These are phyloP conservation scores for Trichomonascaceae sp. DNA, from an alignment of 1,139 yeast genomes.

Conservation along the genomic window DNA sequence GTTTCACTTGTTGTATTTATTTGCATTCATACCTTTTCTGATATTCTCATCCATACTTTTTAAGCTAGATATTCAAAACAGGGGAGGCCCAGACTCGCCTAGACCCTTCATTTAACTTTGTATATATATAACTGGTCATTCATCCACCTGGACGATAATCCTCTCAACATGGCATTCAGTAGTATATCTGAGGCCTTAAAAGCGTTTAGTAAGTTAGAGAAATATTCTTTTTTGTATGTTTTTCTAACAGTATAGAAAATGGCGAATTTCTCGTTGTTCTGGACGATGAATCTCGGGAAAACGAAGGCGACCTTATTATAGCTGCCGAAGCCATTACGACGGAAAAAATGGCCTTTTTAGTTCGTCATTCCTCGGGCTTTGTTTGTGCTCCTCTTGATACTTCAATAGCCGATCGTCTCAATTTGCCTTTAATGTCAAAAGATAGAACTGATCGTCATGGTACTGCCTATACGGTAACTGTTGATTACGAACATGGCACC, in stretches of 20 bases:
- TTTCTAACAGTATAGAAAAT: slow-evolving; percentile 35
- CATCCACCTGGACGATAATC: background rate
- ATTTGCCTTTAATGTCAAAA: slow-evolving; percentile 72
- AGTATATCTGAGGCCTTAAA: slow-evolving; percentile 68
- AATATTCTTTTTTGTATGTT: background rate
- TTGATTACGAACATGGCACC: slow-evolving; percentile 73
- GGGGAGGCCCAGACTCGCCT: background rate
- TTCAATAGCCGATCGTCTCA: slow-evolving; percentile 70
- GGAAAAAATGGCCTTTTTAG: slow-evolving; percentile 90
- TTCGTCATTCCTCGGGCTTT: slow-evolving; percentile 79
- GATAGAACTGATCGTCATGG: slow-evolving; percentile 80
- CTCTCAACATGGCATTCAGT: slow-evolving; percentile 10
- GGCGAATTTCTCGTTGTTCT: slow-evolving; percentile 91
- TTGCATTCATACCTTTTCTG: background rate
- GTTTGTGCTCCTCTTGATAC: slow-evolving; percentile 86
- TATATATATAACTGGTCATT: slow-evolving; percentile 2
- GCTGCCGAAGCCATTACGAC: slow-evolving; percentile 80
- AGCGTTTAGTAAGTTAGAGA: slow-evolving; percentile 47
- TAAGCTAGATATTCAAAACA: background rate
- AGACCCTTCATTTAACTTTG: background rate
- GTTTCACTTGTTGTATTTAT: background rate
- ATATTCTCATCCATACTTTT: background rate
- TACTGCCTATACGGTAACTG: slow-evolving; percentile 93
- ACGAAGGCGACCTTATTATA: slow-evolving; percentile 93
- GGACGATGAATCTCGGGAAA: slow-evolving; percentile 94